Percentiles rank a stretch among this genome's conserved stretches.
Evolutionary conservation across 1,139 yeast genomes (phyloP).

Genomic region (Pichia sp.): DNA sequence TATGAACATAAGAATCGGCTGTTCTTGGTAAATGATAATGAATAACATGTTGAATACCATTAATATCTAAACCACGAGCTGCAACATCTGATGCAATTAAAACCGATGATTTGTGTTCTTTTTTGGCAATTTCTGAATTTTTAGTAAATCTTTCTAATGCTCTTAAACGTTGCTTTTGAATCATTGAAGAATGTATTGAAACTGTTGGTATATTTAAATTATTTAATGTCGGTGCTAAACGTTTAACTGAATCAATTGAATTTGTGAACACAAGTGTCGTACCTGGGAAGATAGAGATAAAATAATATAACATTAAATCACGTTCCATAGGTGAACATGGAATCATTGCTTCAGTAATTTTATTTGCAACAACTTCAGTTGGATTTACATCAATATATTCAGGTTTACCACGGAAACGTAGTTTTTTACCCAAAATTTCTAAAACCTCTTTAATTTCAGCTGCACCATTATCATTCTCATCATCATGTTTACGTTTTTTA

Average conservation of each 20-base stretch:
- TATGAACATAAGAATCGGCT: constrained; percentile 90
- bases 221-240: constrained; percentile 69
- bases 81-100: constrained; percentile 96
- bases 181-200: constrained; percentile 89
- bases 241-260: constrained; percentile 87
- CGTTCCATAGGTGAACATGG: constrained; percentile 91
- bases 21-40: constrained; percentile 94
- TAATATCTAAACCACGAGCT: constrained; percentile 95
- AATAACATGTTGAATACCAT: constrained; percentile 86
- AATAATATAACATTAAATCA: constrained; percentile 85
- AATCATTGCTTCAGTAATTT: constrained; percentile 77
- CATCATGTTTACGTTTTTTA: constrained; percentile 30
- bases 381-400: constrained; percentile 82
- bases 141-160: constrained; percentile 69
- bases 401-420: constrained; percentile 56
- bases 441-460: constrained; percentile 34
- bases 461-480: constrained; percentile 46
- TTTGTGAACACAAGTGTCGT: constrained; percentile 88
- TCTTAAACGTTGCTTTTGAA: constrained; percentile 86
- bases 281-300: constrained; percentile 81
- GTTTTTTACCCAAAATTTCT: constrained; percentile 48
- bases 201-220: constrained; percentile 67
- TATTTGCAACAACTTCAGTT: constrained; percentile 67
- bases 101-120: constrained; percentile 52
- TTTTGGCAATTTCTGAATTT: constrained; percentile 41